A percentile compares a stretch with the other conserved stretches of the same genome.
phyloP scores from a whole-genome alignment of 768 basidiomycete genomes.

The Xerocomus potaroensis region DNA sequence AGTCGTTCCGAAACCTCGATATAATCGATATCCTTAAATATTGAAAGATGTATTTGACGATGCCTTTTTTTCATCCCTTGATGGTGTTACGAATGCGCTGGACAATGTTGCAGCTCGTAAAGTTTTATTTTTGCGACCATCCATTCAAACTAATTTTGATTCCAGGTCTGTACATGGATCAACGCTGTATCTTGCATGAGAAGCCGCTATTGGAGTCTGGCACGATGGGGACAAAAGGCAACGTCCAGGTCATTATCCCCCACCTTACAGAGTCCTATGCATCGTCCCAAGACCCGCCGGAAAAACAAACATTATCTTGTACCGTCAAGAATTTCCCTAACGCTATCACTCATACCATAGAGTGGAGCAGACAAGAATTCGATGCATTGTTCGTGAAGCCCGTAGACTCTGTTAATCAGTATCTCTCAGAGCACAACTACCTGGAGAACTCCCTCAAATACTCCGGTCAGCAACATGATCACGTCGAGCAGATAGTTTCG shows the following conservation, averaged over 20 bases:
- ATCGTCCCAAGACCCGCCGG: slow-evolving; percentile 97
- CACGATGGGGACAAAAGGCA: slow-evolving; percentile 97
- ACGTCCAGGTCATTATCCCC: slow-evolving; percentile 92
- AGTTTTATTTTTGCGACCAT: slow-evolving; percentile 24
- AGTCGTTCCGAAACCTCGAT: slow-evolving; percentile 26
- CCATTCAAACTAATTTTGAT: slow-evolving; percentile 2
- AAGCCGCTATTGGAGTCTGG: slow-evolving; percentile 97
- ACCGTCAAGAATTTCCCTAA: slow-evolving; percentile 99
- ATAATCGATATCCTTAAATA: slow-evolving; percentile 10
- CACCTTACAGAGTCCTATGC: slow-evolving; percentile 95
- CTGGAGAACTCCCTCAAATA: slow-evolving; percentile 87
- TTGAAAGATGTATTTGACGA: slow-evolving; percentile 78
- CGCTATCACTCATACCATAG: slow-evolving; percentile 95
- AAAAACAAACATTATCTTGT: slow-evolving; percentile 94
- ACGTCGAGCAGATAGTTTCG: slow-evolving; percentile 81
- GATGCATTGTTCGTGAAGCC: slow-evolving; percentile 93
- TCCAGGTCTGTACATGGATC: slow-evolving; percentile 96
- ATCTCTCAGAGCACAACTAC: slow-evolving; percentile 95
- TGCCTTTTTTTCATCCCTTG: slow-evolving; percentile 79
- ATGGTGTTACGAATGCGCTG: slow-evolving; percentile 95
- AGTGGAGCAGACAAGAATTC: slow-evolving; percentile 96
- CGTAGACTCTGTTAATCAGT: slow-evolving; percentile 89
- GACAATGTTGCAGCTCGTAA: slow-evolving; percentile 95
- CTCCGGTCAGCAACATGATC: slow-evolving; percentile 87
- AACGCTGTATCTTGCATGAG: slow-evolving; percentile 93